phyloP scores from a whole-genome alignment of 2,329 filamentous ascomycete genomes.

The Colletotrichum cordylinicola region DNA sequence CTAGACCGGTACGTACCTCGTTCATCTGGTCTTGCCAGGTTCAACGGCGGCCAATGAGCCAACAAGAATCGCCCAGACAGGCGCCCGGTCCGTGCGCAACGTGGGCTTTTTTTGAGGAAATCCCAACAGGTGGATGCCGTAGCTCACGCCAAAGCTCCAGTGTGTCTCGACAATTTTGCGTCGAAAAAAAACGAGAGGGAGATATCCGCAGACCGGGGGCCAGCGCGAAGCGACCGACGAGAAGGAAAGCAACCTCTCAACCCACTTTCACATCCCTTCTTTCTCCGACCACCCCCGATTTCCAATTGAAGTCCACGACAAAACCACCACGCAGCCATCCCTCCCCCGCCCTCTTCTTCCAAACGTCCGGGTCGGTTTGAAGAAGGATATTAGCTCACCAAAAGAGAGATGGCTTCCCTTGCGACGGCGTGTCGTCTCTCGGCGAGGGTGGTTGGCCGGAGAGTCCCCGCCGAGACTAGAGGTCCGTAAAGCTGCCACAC shows the following conservation, averaged over 20 bases:
- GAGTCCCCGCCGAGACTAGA: slow-evolving; percentile 61
- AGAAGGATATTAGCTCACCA: neutral
- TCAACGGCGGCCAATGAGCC: neutral
- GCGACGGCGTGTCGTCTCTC: slow-evolving; percentile 69
- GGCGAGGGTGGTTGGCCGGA: slow-evolving; percentile 61
- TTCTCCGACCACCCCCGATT: slow-evolving; percentile 2
- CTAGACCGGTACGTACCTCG: neutral
- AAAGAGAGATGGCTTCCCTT: slow-evolving; percentile 67
- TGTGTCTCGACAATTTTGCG: slow-evolving; percentile 10
- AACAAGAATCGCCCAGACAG: neutral
- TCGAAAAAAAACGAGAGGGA: neutral
- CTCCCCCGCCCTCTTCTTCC: neutral
- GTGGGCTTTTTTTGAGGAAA: neutral
- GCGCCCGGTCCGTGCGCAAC: neutral
- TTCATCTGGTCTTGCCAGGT: neutral
- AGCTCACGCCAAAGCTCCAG: slow-evolving; percentile 17
- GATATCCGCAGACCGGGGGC: neutral
- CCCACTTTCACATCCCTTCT: slow-evolving; percentile 15
- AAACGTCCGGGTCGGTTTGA: neutral
- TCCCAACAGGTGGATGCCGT: slow-evolving; percentile 11
- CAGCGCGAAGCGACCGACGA: neutral
- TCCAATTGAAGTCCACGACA: neutral
- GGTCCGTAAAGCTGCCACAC: slow-evolving; percentile 47
- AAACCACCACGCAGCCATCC: neutral
- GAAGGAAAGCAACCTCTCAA: slow-evolving; percentile 1